Evolutionary conservation across 1,284 basidiomycete species (phyloP).

Genomic region (Ustilago crameri): DNA sequence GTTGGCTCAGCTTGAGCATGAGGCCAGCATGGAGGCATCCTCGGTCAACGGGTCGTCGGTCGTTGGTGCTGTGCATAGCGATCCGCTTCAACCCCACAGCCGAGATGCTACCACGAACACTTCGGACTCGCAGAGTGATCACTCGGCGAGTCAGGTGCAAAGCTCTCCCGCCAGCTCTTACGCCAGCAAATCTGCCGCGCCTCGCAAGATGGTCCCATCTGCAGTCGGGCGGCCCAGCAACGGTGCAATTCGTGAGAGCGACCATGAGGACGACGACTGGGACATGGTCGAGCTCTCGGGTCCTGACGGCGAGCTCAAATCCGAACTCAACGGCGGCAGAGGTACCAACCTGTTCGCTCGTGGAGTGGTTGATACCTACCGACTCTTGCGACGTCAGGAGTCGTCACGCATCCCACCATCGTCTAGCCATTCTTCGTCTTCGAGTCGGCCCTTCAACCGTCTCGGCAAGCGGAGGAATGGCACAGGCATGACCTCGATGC

Average conservation of each 20-base stretch:
- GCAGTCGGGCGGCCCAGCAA: conserved; percentile 47
- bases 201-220: conserved; percentile 40
- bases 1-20: conserved; percentile 56
- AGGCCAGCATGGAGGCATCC: conserved; percentile 45
- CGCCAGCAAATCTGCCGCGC: conserved; percentile 20
- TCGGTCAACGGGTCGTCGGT: conserved; percentile 17
- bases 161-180: conserved; percentile 51
- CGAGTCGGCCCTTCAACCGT: conserved; percentile 51
- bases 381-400: conserved; percentile 71
- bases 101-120: conserved; percentile 36
- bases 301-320: conserved; percentile 48
- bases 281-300: conserved; percentile 61
- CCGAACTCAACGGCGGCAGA: conserved; percentile 65
- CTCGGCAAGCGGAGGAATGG: conserved; percentile 49
- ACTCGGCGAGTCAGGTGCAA: conserved; percentile 35
- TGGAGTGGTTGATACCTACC: conserved; percentile 66
- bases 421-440: conserved; percentile 36
- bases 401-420: conserved; percentile 43
- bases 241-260: conserved; percentile 46
- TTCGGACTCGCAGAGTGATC: conserved; percentile 50
- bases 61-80: conserved; percentile 9
- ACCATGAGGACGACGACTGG: conserved; percentile 63
- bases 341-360: conserved; percentile 66
- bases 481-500: conserved; percentile 24
- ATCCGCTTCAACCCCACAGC: conserved; percentile 24